These are phyloP conservation scores for Margaritispora aquatica DNA, from an alignment of 495 filamentous ascomycete genomes.

Conservation along the genomic window DNA sequence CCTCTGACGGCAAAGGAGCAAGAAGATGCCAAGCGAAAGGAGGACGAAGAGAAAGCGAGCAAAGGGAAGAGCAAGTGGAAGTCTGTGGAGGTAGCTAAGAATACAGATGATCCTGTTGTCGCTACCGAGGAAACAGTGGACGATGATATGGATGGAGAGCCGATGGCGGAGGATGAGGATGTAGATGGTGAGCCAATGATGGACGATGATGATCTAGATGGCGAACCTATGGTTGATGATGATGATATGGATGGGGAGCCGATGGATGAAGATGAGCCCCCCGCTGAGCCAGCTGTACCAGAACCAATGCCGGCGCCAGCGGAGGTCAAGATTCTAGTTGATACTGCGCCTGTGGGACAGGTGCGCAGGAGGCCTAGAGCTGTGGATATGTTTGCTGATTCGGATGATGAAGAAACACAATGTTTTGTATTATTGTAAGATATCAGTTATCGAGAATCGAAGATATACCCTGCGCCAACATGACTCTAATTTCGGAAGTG, in stretches of 20 bases:
- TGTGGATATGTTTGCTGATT: slow-evolving; percentile 87
- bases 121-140: slow-evolving; percentile 23
- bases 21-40: slow-evolving; percentile 19
- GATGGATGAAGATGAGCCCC: slow-evolving; percentile 30
- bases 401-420: slow-evolving; percentile 20
- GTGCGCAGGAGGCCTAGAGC: slow-evolving; percentile 58
- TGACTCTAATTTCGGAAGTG: too few species aligned
- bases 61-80: slow-evolving; percentile 28
- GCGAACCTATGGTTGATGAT: slow-evolving; percentile 36
- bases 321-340: slow-evolving; percentile 4
- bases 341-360: slow-evolving; percentile 15
- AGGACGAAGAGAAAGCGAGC: slow-evolving; percentile 19
- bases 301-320: not conserved
- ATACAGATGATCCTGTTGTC: slow-evolving; percentile 25
- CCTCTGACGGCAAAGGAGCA: slow-evolving; percentile 50
- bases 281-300: not conserved
- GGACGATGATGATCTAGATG: slow-evolving; percentile 42
- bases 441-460: not conserved
- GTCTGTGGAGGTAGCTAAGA: slow-evolving; percentile 20
- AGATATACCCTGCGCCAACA: too few species aligned
- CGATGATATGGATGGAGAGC: slow-evolving; percentile 26
- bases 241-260: slow-evolving; percentile 38
- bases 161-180: slow-evolving; percentile 30
- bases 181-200: slow-evolving; percentile 50
- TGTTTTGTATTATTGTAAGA: not conserved